These are phyloP conservation scores for Nicotiana tabacum DNA, from an alignment of 257 asterid genomes.

Conservation along the genomic window DNA sequence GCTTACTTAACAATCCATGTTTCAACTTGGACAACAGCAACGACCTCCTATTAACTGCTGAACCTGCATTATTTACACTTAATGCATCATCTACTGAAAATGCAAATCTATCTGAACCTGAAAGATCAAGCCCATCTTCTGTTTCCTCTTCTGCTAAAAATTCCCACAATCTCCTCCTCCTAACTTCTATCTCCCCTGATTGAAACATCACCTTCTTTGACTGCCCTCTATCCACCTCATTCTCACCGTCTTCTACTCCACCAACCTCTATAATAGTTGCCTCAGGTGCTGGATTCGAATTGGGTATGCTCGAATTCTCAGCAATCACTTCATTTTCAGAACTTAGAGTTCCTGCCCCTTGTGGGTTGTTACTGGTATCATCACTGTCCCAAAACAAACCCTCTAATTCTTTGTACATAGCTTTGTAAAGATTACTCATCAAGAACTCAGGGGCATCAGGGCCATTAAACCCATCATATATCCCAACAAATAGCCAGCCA, in stretches of 20 bases:
- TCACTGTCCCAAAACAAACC: conserved; percentile 94
- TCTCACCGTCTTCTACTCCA: conserved; percentile 34
- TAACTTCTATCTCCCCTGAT: conserved; percentile 60
- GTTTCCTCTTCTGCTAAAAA: conserved; percentile 75
- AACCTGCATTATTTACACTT: conserved; percentile 70
- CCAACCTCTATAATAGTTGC: not conserved
- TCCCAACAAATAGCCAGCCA: conserved; percentile 97
- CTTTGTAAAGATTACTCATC: conserved; percentile 84
- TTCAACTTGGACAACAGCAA: conserved; percentile 70
- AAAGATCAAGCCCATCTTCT: conserved; percentile 88
- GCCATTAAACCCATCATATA: conserved; percentile 94
- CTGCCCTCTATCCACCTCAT: conserved; percentile 20
- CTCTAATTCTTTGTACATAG: conserved; percentile 78
- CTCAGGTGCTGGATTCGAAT: conserved; percentile 8
- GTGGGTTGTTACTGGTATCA: conserved; percentile 12
- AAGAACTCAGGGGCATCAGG: conserved; percentile 96
- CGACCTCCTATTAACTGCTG: conserved; percentile 76
- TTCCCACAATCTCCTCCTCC: conserved; percentile 94
- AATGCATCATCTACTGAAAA: conserved; percentile 91
- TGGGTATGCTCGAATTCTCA: conserved; percentile 27
- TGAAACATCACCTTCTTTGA: conserved; percentile 62
- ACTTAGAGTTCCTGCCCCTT: conserved; percentile 29
- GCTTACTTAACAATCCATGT: conserved; percentile 70
- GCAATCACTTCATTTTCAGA: conserved; percentile 29
- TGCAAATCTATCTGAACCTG: conserved; percentile 94